Base-by-base conservation (phyloP, 768 basidiomycete species). In the Clavaria fumosa region DNA sequence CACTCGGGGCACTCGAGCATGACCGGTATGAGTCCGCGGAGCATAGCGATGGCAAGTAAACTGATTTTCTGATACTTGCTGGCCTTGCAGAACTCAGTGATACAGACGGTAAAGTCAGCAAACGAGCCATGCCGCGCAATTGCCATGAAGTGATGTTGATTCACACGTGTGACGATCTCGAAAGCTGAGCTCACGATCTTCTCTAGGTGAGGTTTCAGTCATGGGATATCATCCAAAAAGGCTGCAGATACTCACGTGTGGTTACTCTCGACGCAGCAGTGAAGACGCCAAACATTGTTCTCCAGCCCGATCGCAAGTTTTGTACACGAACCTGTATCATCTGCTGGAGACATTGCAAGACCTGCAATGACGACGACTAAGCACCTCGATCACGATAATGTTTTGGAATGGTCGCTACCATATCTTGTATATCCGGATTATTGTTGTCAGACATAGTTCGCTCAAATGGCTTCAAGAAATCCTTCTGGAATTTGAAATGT, bases 41-140 rank as follows among this genome's bases (percentile, higher is more conserved):
- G 72, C 89, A 97, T 96, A 11, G 82, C 90, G 43, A 97, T 97
- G 2, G 91, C 90, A 45, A 96, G 69, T 19, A 99, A 59, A 52
- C 85, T 88, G 63, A 97, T 93, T 55, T 96, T 96, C 59, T 99
- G 95, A 59, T 88, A 97, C 58, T 97, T 97, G 72, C 78, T 90
- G 49, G 93, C 89, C 70, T 97, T 97, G 68, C 86, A 93, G 61
- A 97, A 99, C 56, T 97, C 95, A 23, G 93, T 96, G 48, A 99
- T 81, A 63, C 95, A 99, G 26, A 91, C 88, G 5, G 83, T 91
- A 37, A 99, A 56, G 58, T 99, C 95, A 34, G 91, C 84, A 52
- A 97, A 97, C 3, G 91, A 77, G 10, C 95, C 95, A 52, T 95
- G 74, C 37, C 75, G 78, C 32, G 97, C 86, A 39, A 99, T 86